Conservation (phyloP, 805 yeast genomes). For the Saccharomycopsis schoenii region DNA sequence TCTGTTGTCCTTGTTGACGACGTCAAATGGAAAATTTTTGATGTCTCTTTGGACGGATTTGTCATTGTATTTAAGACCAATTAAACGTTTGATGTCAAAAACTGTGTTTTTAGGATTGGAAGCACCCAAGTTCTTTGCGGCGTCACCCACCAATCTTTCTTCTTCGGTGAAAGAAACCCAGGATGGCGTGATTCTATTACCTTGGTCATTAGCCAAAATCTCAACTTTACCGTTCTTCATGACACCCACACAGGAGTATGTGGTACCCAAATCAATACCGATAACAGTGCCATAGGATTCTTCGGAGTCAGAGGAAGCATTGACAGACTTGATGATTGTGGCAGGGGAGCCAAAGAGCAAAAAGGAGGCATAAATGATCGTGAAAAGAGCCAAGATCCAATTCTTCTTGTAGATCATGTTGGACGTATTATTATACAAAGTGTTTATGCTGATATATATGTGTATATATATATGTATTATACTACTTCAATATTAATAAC, state of each 20-base stretch:
- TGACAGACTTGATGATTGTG: constrained; percentile 9
- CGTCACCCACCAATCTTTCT: constrained; percentile 91
- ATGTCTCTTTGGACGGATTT: constrained; percentile 70
- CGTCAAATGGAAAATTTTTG: constrained; percentile 72
- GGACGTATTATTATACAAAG: not conserved
- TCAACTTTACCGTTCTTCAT: constrained; percentile 82
- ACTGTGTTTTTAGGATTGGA: constrained; percentile 79
- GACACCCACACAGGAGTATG: constrained; percentile 93
- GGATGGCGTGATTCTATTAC: constrained; percentile 94
- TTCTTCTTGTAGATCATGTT: constrained; percentile 6
- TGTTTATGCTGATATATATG: not conserved
- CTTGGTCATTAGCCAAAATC: constrained; percentile 91
- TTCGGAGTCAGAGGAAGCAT: constrained; percentile 17
- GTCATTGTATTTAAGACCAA: constrained; percentile 75
- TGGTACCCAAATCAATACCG: constrained; percentile 96
- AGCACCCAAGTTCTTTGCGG: constrained; percentile 94
- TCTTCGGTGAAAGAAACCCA: constrained; percentile 88
- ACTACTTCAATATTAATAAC: not conserved
- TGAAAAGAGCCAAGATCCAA: constrained; percentile 13
- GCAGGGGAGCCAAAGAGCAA: constrained; percentile 8
- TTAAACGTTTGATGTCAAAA: constrained; percentile 85
- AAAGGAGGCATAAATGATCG: constrained; percentile 16
- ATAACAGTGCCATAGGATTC: constrained; percentile 59
- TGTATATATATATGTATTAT: not conserved
- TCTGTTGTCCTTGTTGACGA: constrained; percentile 63